Percentiles rank a stretch among this genome's conserved stretches.
Evolutionary conservation across 768 basidiomycete species (phyloP).

Genomic region (Boletus sensibilis): DNA sequence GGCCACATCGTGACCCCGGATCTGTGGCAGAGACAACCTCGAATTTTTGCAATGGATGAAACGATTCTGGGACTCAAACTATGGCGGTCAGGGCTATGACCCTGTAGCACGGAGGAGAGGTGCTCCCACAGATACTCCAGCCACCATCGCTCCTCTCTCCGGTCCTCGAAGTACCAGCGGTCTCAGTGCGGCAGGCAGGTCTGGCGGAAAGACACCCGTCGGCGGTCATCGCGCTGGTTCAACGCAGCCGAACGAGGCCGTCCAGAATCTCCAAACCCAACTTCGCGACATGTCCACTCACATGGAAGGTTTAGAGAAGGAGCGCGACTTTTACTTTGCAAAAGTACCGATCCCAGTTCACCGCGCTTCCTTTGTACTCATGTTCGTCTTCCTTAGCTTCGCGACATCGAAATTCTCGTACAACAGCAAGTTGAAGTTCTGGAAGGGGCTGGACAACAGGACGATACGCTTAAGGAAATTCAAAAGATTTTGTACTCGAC

Average conservation of each 20-base stretch:
- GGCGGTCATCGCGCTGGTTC: slow-evolving; percentile 65
- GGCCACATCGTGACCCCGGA: slow-evolving; percentile 13
- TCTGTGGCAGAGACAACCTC: slow-evolving; percentile 77
- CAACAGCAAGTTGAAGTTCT: slow-evolving; percentile 72
- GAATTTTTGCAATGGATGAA: slow-evolving; percentile 98
- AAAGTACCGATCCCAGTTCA: slow-evolving; percentile 57
- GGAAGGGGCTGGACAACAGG: slow-evolving; percentile 56
- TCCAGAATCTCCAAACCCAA: slow-evolving; percentile 70
- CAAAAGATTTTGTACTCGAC: slow-evolving; percentile 94
- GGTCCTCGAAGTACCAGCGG: slow-evolving; percentile 41
- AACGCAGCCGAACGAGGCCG: slow-evolving; percentile 62
- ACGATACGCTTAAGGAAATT: slow-evolving; percentile 67
- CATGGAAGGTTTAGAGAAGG: slow-evolving; percentile 92
- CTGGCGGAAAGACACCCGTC: slow-evolving; percentile 73
- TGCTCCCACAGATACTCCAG: slow-evolving; percentile 70
- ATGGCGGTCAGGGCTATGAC: slow-evolving; percentile 85
- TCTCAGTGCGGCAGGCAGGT: slow-evolving; percentile 40
- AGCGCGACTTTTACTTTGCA: slow-evolving; percentile 97
- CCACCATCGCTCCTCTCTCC: slow-evolving; percentile 69
- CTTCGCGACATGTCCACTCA: slow-evolving; percentile 78
- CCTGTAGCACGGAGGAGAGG: slow-evolving; percentile 79
- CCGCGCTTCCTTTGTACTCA: slow-evolving; percentile 6
- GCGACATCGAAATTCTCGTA: slow-evolving; percentile 93
- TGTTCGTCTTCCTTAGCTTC: slow-evolving; percentile 55
- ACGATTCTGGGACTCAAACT: slow-evolving; percentile 93